These are phyloP conservation scores for Colletotrichum costaricense DNA, from an alignment of 2,329 filamentous ascomycete species.

Conservation along the genomic window DNA sequence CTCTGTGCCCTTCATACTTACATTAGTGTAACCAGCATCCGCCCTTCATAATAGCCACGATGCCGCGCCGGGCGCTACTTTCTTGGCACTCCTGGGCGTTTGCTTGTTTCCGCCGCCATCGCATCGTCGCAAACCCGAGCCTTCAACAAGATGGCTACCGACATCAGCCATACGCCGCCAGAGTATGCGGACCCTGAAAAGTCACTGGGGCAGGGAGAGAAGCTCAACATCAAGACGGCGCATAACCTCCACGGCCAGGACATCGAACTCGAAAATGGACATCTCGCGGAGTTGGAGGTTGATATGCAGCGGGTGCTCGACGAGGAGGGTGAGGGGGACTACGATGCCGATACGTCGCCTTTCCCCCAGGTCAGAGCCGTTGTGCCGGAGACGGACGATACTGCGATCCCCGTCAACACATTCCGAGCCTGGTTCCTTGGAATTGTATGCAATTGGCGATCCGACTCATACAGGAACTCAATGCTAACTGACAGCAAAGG, in stretches of 20 bases:
- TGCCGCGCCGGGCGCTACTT: conserved; percentile 33
- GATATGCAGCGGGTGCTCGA: conserved; percentile 23
- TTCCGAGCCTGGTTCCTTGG: conserved; percentile 58
- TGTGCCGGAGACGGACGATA: conserved; percentile 52
- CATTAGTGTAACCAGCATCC: background rate
- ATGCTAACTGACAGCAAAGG: background rate
- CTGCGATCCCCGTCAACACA: conserved; percentile 44
- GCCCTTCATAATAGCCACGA: conserved; percentile 6
- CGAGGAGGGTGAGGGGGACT: conserved; percentile 18
- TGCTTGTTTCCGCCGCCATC: background rate
- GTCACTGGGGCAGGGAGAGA: background rate
- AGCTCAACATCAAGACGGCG: conserved; percentile 15
- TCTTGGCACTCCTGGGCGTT: conserved; percentile 23
- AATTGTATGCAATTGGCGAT: conserved; percentile 49
- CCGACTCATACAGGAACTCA: background rate
- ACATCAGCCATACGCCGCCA: conserved; percentile 24
- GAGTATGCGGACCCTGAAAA: conserved; percentile 14
- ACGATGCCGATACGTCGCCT: conserved; percentile 42
- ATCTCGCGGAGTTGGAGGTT: conserved; percentile 29
- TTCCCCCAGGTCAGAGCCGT: conserved; percentile 51
- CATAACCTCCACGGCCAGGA: conserved; percentile 17
- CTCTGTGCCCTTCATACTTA: background rate
- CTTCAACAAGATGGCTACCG: conserved; percentile 10
- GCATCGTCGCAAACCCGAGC: background rate
- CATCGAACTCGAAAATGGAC: conserved; percentile 29